Evolutionary conservation across 257 asterid genomes (phyloP), one percentile per base, ranked within the genome.

Genomic region (Perilla frutescens): DNA sequence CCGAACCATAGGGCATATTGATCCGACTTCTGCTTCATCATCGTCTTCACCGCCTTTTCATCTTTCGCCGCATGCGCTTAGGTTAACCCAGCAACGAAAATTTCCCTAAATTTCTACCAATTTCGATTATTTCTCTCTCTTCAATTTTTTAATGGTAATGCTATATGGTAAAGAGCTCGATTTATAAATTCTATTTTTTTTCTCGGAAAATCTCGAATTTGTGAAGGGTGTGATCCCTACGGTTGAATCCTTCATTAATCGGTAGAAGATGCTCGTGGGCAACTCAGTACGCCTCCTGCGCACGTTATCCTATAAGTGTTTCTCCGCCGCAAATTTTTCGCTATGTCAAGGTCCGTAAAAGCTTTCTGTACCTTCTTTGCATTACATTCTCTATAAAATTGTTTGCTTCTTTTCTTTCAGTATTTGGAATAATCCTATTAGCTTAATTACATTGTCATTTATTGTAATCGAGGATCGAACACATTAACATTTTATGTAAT

Each of bases 291-390:
- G 57, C 66, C 68, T 41, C 68, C 58, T 56, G 68, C 73, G 45
- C 75, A 31, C 75, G 73, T 76, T 76, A 68, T 66, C 68, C 53
- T 47, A 32, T 48, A 14, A 34, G 40, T 47, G 34, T 36, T 62
- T 76, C 37, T 34, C 47, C 64, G 77, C 26, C 51, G 7, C 65
- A 63, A 71, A 31, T 32, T 70, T 77, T 66, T 80, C 86, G 77
- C 79, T 66, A 85, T 85, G 89, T 80, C 78, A 67, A 82, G 89
- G 87, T 85, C 47, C 62, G 80, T 62, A 3, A 37, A 43, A 11
- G 40, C 47, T 10, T 31, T 64, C 43, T 56, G 29, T n/a, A 11
- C 11, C 1, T 36, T 72, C 10, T 7, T 15, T 29, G 13, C 62
- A 15, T 29, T 55, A 10, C 69, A 5, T n/a, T 0, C 4, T 70